Evolutionary conservation across 257 asterid species (phyloP), one percentile per base, ranked within the genome.

Genomic region (Nicotiana attenuata): DNA sequence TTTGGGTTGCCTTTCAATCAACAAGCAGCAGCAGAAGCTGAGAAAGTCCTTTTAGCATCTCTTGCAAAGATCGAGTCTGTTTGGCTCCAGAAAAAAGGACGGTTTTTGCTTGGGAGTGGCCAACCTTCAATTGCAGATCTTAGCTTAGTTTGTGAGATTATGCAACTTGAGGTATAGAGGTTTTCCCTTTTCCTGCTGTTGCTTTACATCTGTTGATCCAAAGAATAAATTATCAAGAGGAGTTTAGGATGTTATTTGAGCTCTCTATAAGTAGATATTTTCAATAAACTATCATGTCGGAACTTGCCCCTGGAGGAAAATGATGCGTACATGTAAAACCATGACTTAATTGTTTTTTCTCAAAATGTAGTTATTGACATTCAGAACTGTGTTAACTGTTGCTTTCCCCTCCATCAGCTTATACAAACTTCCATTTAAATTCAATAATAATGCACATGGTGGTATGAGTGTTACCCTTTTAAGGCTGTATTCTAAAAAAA

Each of bases 81-180:
- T 26, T 96, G 98, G 98, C 97, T 96, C 77, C 88, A 86, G 69
- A 97, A 87, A 66, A 88, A 83, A 0, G 98, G 97, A 4, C 90
- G 86, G 2, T 96, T 96, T 88, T 86, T 94, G 85, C 88, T 94
- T 33, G 98, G 97, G 55, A 90, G 92, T 85, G 80, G 68, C 28
- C 95, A 92, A 65, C 98, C 98, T 80, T 96, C 99, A 61, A 91
- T 96, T 33, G 98, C 98, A 1, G 99, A 94, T 86, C 92, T 96
- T 84, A 91, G 94, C 82, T 88, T 96, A 82, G 97, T 91, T 65
- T 96, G 98, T 82, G 99, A 93, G 88, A 78, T 93, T 81, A 90
- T 94, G 98, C 93, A 94, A 84, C 97, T 94, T 78, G 89, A 94
- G 98, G 99, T 96, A 87, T 67, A 56, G 31, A 26, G 60, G 29